Percentiles rank a stretch among this genome's conserved stretches.
These are phyloP conservation scores for Pichia sp. DNA, from an alignment of 1,139 yeast species.

Conservation along the genomic window DNA sequence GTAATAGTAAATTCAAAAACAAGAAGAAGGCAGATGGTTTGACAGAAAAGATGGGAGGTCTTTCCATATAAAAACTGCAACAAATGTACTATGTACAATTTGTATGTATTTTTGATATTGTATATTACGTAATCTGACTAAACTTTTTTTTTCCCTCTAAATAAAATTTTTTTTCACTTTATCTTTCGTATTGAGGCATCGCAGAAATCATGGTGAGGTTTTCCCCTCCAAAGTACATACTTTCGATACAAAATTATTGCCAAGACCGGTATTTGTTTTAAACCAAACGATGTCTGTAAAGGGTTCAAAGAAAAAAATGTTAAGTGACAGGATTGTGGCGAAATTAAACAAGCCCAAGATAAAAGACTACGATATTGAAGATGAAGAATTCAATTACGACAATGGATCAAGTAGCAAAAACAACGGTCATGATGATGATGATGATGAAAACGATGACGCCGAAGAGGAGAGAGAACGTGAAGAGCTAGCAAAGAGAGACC, in stretches of 20 bases:
- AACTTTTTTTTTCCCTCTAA: background rate
- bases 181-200: no score
- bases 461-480: conserved; percentile 31
- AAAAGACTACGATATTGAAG: conserved; percentile 78
- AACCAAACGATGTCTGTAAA: conserved; percentile 35
- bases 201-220: no score
- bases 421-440: conserved; percentile 21
- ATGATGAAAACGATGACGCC: conserved; percentile 29
- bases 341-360: conserved; percentile 55
- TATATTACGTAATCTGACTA: background rate
- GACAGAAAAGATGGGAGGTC: conserved; percentile 6
- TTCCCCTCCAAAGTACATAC: no score
- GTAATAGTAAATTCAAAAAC: conserved; percentile 8
- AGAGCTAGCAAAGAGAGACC: conserved; percentile 50
- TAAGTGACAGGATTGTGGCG: conserved; percentile 59
- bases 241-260: no score
- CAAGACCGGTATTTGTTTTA: no score
- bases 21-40: conserved; percentile 6
- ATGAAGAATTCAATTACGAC: conserved; percentile 40
- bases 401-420: background rate
- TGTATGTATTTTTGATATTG: background rate
- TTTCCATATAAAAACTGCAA: background rate
- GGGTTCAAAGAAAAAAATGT: conserved; percentile 3
- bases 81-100: background rate
- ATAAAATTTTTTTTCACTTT: background rate